Conservation (phyloP, 768 basidiomycete species). For the Tylopilus subfusipes region DNA sequence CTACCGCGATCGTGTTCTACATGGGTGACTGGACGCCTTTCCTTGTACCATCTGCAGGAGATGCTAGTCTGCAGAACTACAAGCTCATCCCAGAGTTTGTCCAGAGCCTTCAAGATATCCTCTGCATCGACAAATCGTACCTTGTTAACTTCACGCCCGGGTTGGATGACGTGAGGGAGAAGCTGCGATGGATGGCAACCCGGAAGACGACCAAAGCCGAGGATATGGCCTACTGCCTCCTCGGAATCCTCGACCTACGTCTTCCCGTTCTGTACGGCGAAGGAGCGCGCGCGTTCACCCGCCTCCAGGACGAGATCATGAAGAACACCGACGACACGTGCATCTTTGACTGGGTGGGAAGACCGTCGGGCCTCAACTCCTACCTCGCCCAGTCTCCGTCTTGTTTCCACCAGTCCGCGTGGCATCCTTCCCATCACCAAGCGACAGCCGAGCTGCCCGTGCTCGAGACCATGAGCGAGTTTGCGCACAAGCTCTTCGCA, state of each 20-base stretch:
- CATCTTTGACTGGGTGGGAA: constrained; percentile 29
- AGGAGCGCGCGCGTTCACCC: constrained; percentile 20
- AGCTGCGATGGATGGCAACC: constrained; percentile 26
- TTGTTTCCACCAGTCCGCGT: constrained; percentile 17
- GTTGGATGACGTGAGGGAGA: constrained; percentile 25
- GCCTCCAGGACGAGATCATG: constrained; percentile 30
- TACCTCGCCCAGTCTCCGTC: constrained; percentile 24
- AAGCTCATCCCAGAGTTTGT: constrained; percentile 23
- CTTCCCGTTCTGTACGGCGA: constrained; percentile 30
- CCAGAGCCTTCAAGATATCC: constrained; percentile 12
- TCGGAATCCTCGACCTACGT: constrained; percentile 25
- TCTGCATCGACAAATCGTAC: constrained; percentile 18
- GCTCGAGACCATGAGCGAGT: constrained; percentile 12
- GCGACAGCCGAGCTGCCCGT: constrained; percentile 1
- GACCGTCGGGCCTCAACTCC: constrained; percentile 25
- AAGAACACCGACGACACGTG: constrained; percentile 23
- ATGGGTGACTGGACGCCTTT: constrained; percentile 26
- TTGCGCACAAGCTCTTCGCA: constrained; percentile 18
- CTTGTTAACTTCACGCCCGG: constrained; percentile 25
- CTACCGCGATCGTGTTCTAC: constrained; percentile 23
- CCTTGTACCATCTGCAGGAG: not conserved
- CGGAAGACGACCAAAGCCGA: constrained; percentile 28
- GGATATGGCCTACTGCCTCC: constrained; percentile 31
- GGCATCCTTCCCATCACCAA: constrained; percentile 7
- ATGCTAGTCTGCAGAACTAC: constrained; percentile 13